These are phyloP conservation scores for Prinsepia uniflora DNA, from an alignment of 306 rosid genomes.

Conservation along the genomic window DNA sequence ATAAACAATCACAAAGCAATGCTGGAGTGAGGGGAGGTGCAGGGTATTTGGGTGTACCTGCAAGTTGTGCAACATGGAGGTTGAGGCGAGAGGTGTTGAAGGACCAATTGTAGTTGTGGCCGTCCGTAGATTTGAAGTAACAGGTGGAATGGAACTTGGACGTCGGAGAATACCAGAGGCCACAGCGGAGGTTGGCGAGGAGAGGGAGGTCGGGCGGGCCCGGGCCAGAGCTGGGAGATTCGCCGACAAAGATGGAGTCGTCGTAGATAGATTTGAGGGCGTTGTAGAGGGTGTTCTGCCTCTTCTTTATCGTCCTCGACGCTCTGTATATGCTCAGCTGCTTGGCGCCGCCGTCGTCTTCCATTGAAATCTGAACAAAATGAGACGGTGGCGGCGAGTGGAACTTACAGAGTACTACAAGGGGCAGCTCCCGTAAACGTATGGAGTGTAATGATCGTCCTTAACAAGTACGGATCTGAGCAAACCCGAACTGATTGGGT, in stretches of 20 bases:
- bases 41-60: slow-evolving; percentile 35
- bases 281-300: slow-evolving; percentile 73
- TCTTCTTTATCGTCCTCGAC: slow-evolving; percentile 62
- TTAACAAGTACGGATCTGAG: too few relatives aligned
- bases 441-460: too few relatives aligned
- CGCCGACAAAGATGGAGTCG: slow-evolving; percentile 74
- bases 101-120: slow-evolving; percentile 84
- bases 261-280: slow-evolving; percentile 75
- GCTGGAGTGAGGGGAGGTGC: background rate
- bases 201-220: slow-evolving; percentile 89
- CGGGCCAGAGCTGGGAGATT: slow-evolving; percentile 80
- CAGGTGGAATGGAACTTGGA: slow-evolving; percentile 62
- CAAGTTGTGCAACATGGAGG: slow-evolving; percentile 76
- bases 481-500: too few relatives aligned
- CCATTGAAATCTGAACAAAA: slow-evolving; percentile 27
- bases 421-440: too few relatives aligned
- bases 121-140: slow-evolving; percentile 95
- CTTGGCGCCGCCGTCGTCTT: slow-evolving; percentile 22
- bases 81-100: slow-evolving; percentile 88
- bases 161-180: slow-evolving; percentile 65
- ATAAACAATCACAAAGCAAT: background rate
- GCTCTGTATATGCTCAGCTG: slow-evolving; percentile 69
- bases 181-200: slow-evolving; percentile 84
- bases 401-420: too few relatives aligned
- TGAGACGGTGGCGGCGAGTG: too few relatives aligned